A percentile compares a stretch with the other conserved stretches of the same genome.
These are phyloP conservation scores for Colletotrichum sp. DNA, from an alignment of 2,329 filamentous ascomycete species.

Conservation along the genomic window DNA sequence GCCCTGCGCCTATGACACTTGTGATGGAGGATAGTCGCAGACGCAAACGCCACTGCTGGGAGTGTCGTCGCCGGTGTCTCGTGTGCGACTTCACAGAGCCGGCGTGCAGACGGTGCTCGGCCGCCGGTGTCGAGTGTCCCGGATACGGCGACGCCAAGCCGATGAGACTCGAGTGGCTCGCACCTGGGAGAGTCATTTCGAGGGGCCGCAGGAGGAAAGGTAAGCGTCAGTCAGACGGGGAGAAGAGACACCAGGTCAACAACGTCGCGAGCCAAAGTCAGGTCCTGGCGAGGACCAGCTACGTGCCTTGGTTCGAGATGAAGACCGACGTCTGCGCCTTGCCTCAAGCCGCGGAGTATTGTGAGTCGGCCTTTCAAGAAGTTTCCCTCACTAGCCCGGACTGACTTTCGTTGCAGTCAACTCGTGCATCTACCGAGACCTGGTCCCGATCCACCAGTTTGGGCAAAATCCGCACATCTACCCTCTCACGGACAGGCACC, in stretches of 20 bases:
- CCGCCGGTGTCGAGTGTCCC: neutral
- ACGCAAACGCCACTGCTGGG: conserved; percentile 2
- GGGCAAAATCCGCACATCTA: conserved; percentile 31
- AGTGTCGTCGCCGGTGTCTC: neutral
- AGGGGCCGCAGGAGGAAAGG: neutral
- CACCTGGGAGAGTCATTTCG: neutral
- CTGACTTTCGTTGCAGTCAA: neutral
- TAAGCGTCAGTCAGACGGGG: neutral
- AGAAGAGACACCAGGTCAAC: neutral
- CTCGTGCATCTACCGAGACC: neutral
- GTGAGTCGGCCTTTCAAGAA: neutral
- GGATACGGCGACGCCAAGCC: neutral
- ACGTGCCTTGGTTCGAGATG: neutral
- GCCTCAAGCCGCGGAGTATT: neutral
- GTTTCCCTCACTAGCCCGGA: neutral
- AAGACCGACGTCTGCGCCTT: neutral
- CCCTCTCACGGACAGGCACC: conserved; percentile 21
- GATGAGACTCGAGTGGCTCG: neutral
- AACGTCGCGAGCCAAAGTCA: neutral
- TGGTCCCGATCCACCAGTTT: neutral
- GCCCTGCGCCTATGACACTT: neutral
- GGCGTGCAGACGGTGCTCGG: neutral
- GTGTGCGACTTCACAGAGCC: conserved; percentile 1
- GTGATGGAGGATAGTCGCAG: neutral
- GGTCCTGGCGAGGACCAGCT: neutral